These are phyloP conservation scores for Neurospora cerealis DNA, from an alignment of 495 filamentous ascomycete species.

Conservation along the genomic window DNA sequence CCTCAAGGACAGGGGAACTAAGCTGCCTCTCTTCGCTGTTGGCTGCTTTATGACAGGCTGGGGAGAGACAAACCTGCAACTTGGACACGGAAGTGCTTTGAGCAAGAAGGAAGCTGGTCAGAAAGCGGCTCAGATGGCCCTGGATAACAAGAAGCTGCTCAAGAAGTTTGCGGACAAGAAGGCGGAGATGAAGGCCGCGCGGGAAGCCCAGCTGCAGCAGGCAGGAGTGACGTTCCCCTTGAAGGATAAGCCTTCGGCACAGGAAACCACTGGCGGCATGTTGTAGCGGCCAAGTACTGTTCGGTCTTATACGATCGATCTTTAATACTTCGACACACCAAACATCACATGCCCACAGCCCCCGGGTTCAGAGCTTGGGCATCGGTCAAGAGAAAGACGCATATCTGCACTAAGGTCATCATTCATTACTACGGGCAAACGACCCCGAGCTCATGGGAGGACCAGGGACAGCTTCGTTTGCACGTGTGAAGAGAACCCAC, in stretches of 20 bases:
- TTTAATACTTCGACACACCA: not conserved
- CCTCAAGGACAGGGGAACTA: conserved; percentile 47
- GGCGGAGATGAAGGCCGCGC: conserved; percentile 23
- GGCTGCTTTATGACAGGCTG: conserved; percentile 64
- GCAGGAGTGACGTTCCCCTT: not conserved
- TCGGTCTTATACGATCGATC: not conserved
- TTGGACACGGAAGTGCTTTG: conserved; percentile 58
- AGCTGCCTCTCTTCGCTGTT: conserved; percentile 52
- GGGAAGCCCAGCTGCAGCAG: conserved; percentile 6
- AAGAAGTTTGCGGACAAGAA: conserved; percentile 45
- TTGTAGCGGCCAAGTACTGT: not conserved
- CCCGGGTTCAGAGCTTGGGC: not conserved
- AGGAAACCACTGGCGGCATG: not conserved
- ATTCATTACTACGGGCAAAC: not conserved
- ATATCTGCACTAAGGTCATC: not conserved
- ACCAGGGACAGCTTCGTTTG: not conserved
- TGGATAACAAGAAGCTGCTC: conserved; percentile 50
- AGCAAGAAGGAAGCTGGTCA: conserved; percentile 67
- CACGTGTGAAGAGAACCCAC: not conserved
- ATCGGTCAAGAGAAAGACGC: not conserved
- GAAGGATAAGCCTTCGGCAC: not conserved
- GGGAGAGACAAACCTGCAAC: conserved; percentile 51
- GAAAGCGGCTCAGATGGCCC: conserved; percentile 55
- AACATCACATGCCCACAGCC: not conserved
- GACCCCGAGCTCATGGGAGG: not conserved